Conservation (phyloP, 805 yeast species). For the Teunomyces aglyptinius region DNA sequence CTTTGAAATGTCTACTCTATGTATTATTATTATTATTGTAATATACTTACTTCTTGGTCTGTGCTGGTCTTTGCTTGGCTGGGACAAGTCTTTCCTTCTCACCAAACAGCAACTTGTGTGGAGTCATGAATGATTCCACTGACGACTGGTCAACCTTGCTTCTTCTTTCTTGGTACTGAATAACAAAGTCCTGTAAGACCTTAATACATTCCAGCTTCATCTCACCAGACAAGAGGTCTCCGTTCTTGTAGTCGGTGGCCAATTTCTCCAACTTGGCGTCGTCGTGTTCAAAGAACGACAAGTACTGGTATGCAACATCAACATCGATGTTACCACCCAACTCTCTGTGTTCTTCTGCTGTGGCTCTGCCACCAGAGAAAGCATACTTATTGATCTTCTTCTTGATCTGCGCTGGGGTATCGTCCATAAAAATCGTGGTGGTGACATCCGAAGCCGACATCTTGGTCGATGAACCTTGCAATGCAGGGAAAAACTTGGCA, state of each 20-base stretch:
- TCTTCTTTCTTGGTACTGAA: conserved; percentile 79
- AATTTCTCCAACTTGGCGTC: conserved; percentile 70
- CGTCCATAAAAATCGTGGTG: conserved; percentile 92
- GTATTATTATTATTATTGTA: not conserved
- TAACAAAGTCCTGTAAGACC: conserved; percentile 74
- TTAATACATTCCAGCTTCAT: conserved; percentile 85
- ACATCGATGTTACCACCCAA: conserved; percentile 93
- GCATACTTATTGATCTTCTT: conserved; percentile 96
- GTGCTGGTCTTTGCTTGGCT: conserved; percentile 50
- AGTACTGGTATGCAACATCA: conserved; percentile 92
- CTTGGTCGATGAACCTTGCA: conserved; percentile 94
- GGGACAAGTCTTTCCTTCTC: conserved; percentile 71
- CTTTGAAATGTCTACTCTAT: not conserved
- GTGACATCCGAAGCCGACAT: conserved; percentile 95
- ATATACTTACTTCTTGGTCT: conserved; percentile 29
- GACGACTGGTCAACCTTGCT: conserved; percentile 58
- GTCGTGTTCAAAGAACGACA: conserved; percentile 86
- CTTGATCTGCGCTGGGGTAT: conserved; percentile 85
- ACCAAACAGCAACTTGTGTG: conserved; percentile 79
- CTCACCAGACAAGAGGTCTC: conserved; percentile 88
- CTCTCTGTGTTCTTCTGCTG: conserved; percentile 86
- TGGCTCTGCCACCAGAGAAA: conserved; percentile 88
- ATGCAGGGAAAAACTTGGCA: conserved; percentile 95
- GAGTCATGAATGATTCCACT: conserved; percentile 72
- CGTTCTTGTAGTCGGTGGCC: conserved; percentile 66